Base-by-base conservation (phyloP, 164 flowering plant species). In the Nelumbo lutea region DNA sequence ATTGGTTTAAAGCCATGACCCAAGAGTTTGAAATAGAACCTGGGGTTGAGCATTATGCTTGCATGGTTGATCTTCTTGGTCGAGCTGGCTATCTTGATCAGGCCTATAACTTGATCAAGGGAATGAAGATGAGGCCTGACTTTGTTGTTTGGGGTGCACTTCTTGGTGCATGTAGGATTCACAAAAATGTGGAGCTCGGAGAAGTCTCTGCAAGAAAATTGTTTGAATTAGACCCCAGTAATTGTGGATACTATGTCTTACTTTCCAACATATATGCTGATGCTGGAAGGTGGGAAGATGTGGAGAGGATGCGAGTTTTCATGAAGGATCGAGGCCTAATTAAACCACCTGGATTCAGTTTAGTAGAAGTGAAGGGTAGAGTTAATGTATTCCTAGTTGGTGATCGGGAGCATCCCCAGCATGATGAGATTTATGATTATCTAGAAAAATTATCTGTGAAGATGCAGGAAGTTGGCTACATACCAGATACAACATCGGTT, bases 11-110 rank as follows among this genome's bases (percentile, higher is more conserved):
- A 59, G 59, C 86, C 65, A 93, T 90, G 98, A 79, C 63, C 5
- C 59, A 57, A 45, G 78, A 83, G 42, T 93, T 79, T 65, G 47
- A 63, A 40, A 78, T 90, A 61, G 83, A 83, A 64, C 98, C 95
- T 8, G 90, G 90, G 55, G 75, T 90, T 47, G 93, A 92, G 76
- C 98, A 92, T 66, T 90, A 87, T 55, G 86, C 85, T 0, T 92
- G 96, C 79, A 88, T 92, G 92, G 93, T 92, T 76, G 93, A 93
- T 83, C 95, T 93, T 74, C 85, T 93, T 15, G 91, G 93, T 2
- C 84, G 92, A 15, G 85, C 96, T 42, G 97, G 98, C 57, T 56
- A 52, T 67, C 82, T 89, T 44, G 64, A 76, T 2, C 73, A 81
- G 73, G 98, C 98, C 55, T 89, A 86, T 76, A 70, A 83, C 53